Evolutionary conservation across 805 yeast genomes (phyloP), one percentile per base, ranked within the genome.

Genomic region (Grigorovia jiainica): DNA sequence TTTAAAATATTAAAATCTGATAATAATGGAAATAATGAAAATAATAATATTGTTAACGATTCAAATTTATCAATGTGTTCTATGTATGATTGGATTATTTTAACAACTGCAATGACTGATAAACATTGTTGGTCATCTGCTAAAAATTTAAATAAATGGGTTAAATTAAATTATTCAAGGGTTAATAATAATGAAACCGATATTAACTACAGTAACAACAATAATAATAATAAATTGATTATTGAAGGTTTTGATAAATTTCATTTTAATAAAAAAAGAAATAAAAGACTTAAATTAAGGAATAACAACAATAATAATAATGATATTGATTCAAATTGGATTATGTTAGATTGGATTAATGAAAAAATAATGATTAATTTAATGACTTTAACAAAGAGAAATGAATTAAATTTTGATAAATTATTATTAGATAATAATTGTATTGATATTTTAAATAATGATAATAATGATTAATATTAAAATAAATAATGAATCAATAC

Each of bases 241-340:
- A 66, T 79, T 3, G 95, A 87, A 53, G 97, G 97, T 0, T 64
- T 82, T 41, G 31, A 27, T 27, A 13, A 13, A 3, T 27, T 27
- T 15, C 31, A 27, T 11, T 27, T 68, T 78, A 2, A 80, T 81
- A 29, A 65, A 74, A 7, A 76, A 78, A 32, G 70, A 72, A 20
- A 64, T 77, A 19, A 70, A 76, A 36, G 71, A 70, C n/a, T n/a
- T n/a, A 44, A 67, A 68, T 43, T 71, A 67, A 43, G 71, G 75
- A 41, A 63, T 84, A 44, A 78, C 44, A 69, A 68, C 32, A 72
- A 72, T 57, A 61, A 56, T n/a, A 70, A 69, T 10, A 34, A 15
- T 78, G 80, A 31, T 66, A 76, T 42, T 72, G 72, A 63, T 4
- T 87, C 86, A 51, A 74, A 84, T 20, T 89, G 97, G 97, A 77